These are phyloP conservation scores for Vitis vinifera DNA, from an alignment of 164 flowering plant genomes.

Conservation along the genomic window ASM3070453v1 NC_081815.1:5576501-5577000, in stretches of 20 bases:
- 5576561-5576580: slow-evolving; percentile 5
- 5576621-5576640: slow-evolving; percentile 1
- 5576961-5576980: too few relatives aligned
- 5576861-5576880: slow-evolving; percentile 42
- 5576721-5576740: slow-evolving; percentile 46
- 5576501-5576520: slow-evolving; percentile 2
- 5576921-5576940: slow-evolving; percentile 33
- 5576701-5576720: slow-evolving; percentile 21
- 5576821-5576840: slow-evolving; percentile 44
- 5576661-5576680: slow-evolving; percentile 27
- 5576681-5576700: slow-evolving; percentile 39
- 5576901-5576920: slow-evolving; percentile 30
- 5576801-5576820: slow-evolving; percentile 21
- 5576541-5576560: slow-evolving; percentile 7
- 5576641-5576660: not conserved
- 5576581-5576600: slow-evolving; percentile 3
- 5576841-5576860: slow-evolving; percentile 36
- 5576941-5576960: not conserved
- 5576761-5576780: slow-evolving; percentile 15
- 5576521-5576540: slow-evolving; percentile 1
- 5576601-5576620: slow-evolving; percentile 9
- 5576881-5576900: slow-evolving; percentile 36
- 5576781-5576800: slow-evolving; percentile 16
- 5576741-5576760: slow-evolving; percentile 52
- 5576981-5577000: not conserved